Evolutionary conservation across 2,329 filamentous ascomycete species (phyloP).

Genomic region (Aspergillus sp.): DNA sequence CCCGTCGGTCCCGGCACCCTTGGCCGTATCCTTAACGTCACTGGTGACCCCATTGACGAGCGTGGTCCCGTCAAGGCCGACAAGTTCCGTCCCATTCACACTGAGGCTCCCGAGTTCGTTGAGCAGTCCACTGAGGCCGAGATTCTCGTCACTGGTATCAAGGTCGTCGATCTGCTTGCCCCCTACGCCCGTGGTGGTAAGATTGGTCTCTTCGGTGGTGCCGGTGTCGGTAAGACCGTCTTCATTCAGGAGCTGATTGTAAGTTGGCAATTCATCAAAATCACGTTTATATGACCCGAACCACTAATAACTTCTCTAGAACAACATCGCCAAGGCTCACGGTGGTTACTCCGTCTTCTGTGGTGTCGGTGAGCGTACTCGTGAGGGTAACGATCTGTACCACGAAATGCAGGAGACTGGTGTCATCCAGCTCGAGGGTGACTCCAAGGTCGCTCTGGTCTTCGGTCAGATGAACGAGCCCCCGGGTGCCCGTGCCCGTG

Average conservation of each 20-base stretch:
- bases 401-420: slow-evolving; percentile 99
- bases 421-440: slow-evolving; percentile 98
- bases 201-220: slow-evolving; percentile 99
- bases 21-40: slow-evolving; percentile 99
- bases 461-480: slow-evolving; percentile 99
- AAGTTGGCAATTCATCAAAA: slow-evolving; percentile 35
- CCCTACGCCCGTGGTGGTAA: slow-evolving; percentile 99
- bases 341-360: slow-evolving; percentile 99
- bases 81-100: slow-evolving; percentile 88
- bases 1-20: slow-evolving; percentile 92
- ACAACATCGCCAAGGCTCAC: slow-evolving; percentile 99
- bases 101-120: slow-evolving; percentile 85
- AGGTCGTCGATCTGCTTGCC: slow-evolving; percentile 98
- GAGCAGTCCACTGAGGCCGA: slow-evolving; percentile 97
- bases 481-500: slow-evolving; percentile 98
- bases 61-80: slow-evolving; percentile 94
- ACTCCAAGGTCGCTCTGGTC: slow-evolving; percentile 98
- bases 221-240: slow-evolving; percentile 99
- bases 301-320: slow-evolving; percentile 50
- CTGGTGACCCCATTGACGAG: slow-evolving; percentile 99
- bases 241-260: slow-evolving; percentile 99
- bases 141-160: slow-evolving; percentile 98
- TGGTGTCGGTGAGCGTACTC: slow-evolving; percentile 99
- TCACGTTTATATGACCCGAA: neutral
- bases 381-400: slow-evolving; percentile 99